Conservation (phyloP, 2,329 filamentous ascomycete genomes). For the Fusarium mundagurra region DNA sequence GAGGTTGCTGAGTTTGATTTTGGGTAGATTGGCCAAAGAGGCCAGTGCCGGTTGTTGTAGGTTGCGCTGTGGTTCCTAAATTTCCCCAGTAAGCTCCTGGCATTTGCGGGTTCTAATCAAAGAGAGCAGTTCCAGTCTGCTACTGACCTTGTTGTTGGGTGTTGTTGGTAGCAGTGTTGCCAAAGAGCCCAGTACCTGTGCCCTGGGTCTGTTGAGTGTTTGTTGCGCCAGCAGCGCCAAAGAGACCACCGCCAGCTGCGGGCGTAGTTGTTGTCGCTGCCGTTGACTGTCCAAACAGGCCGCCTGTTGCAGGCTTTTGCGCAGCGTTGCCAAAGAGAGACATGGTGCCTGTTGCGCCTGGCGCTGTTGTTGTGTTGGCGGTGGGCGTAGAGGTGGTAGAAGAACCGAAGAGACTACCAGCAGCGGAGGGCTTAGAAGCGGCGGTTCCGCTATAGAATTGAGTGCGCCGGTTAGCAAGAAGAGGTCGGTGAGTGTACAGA, state of each 20-base stretch:
- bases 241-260: constrained; percentile 44
- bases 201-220: constrained; percentile 43
- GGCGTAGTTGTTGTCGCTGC: constrained; percentile 36
- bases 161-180: constrained; percentile 35
- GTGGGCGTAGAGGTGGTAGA: constrained; percentile 34
- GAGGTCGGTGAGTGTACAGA: not conserved
- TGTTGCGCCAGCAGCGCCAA: constrained; percentile 42
- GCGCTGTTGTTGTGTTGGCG: constrained; percentile 41
- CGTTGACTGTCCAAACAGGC: constrained; percentile 46
- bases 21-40: constrained; percentile 42
- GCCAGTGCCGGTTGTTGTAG: constrained; percentile 28
- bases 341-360: constrained; percentile 44
- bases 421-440: constrained; percentile 47
- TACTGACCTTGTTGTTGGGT: constrained; percentile 40
- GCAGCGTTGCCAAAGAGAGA: constrained; percentile 41
- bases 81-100: constrained; percentile 38
- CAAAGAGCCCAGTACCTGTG: constrained; percentile 47
- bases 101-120: constrained; percentile 22
- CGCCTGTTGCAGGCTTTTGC: constrained; percentile 42
- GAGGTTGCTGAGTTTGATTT: constrained; percentile 32
- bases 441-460: constrained; percentile 36
- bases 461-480: constrained; percentile 29
- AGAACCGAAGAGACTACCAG: constrained; percentile 52
- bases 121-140: constrained; percentile 12
- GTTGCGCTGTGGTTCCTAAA: constrained; percentile 17